These are phyloP conservation scores for Leishmania turanica DNA, from an alignment of 208 protist species.

Conservation along the genomic window DNA sequence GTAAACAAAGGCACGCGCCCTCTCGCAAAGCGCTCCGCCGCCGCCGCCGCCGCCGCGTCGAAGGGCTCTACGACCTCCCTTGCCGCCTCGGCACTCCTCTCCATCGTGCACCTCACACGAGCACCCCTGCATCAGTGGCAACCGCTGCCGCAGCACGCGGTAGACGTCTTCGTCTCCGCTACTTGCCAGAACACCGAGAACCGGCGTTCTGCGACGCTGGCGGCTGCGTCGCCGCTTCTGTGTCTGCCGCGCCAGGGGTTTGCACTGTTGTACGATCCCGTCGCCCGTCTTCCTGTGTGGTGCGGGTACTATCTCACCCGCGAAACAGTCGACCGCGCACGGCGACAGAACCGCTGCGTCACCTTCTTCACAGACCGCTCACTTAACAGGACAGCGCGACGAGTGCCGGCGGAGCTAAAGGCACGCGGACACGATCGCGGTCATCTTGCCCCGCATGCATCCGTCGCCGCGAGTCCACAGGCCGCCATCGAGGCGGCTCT, in stretches of 20 bases:
- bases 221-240: conserved; percentile 12
- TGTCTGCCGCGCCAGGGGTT: conserved; percentile 47
- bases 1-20: neutral
- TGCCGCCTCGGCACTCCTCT: neutral
- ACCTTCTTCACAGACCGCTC: conserved; percentile 44
- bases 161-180: conserved; percentile 19
- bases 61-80: neutral
- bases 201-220: neutral
- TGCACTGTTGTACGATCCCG: conserved; percentile 48
- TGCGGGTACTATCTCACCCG: conserved; percentile 52
- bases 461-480: conserved; percentile 39
- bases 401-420: conserved; percentile 26
- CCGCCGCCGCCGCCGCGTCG: neutral
- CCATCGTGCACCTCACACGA: neutral
- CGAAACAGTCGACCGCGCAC: conserved; percentile 21
- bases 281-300: conserved; percentile 43
- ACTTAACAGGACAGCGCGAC: conserved; percentile 28
- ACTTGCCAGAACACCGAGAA: neutral
- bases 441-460: conserved; percentile 72
- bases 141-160: neutral
- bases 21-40: neutral
- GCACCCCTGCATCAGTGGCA: conserved; percentile 8
- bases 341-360: conserved; percentile 27
- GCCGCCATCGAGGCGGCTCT: conserved; percentile 48
- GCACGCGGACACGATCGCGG: conserved; percentile 46